These are phyloP conservation scores for Pythium sp. DNA, from an alignment of 352 stramenopile species.

Conservation along the genomic window DNA sequence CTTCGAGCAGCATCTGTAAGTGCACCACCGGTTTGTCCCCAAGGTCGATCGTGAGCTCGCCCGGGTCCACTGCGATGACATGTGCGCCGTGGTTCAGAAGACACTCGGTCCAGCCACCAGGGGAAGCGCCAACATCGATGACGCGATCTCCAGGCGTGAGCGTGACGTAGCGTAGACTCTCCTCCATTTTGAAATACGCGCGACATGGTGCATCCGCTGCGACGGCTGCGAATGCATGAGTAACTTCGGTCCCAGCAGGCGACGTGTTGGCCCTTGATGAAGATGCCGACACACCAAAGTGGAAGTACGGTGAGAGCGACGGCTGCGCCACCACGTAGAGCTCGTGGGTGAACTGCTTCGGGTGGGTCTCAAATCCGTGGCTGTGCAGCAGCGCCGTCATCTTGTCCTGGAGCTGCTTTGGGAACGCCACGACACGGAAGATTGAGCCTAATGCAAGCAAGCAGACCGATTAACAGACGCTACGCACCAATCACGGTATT, in stretches of 20 bases:
- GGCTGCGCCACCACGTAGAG: conserved; percentile 38
- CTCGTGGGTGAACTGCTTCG: conserved; percentile 45
- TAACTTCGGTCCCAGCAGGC: not conserved
- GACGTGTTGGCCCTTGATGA: not conserved
- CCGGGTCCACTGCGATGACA: conserved; percentile 54
- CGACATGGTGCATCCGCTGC: conserved; percentile 37
- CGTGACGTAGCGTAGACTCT: conserved; percentile 31
- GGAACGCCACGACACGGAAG: conserved; percentile 37
- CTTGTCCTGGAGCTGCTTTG: conserved; percentile 31
- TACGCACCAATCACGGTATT: not conserved
- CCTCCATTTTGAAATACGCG: conserved; percentile 56
- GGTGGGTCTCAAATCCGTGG: conserved; percentile 33
- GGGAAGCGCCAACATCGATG: conserved; percentile 52
- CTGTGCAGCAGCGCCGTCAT: conserved; percentile 30
- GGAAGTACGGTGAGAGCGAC: conserved; percentile 24
- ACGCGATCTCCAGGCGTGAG: conserved; percentile 25
- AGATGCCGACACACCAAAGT: conserved; percentile 32
- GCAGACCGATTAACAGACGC: not conserved
- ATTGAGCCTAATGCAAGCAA: conserved; percentile 7
- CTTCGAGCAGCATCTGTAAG: conserved; percentile 39
- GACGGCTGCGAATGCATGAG: conserved; percentile 14
- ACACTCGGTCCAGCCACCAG: conserved; percentile 56
- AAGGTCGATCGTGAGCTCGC: conserved; percentile 38
- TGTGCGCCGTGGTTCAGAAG: conserved; percentile 34
- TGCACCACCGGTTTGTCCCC: conserved; percentile 31